Evolutionary conservation across 495 filamentous ascomycete genomes (phyloP).

Genomic region (Jackrogersella minutella): DNA sequence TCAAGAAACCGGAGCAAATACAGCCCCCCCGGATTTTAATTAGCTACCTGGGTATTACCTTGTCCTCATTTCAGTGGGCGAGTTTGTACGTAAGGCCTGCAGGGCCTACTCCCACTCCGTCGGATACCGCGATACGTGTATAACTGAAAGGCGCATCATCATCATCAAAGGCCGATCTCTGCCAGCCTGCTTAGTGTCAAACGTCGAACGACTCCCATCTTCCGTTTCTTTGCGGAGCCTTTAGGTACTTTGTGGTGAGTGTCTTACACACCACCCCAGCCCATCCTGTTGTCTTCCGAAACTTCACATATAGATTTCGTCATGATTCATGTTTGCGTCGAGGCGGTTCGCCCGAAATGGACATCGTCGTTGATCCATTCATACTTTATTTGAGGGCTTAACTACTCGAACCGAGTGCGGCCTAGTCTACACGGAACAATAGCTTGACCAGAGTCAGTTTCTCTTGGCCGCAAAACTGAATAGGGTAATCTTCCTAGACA

Average conservation of each 20-base stretch:
- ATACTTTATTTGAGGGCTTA: neutral
- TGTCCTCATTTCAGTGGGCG: neutral
- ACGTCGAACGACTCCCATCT: constrained; percentile 1
- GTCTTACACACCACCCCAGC: constrained; percentile 28
- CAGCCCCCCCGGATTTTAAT: constrained; percentile 10
- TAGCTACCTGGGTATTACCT: neutral
- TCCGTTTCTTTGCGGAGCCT: constrained; percentile 17
- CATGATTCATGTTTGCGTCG: constrained; percentile 27
- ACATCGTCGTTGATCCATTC: constrained; percentile 27
- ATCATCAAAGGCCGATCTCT: constrained; percentile 8
- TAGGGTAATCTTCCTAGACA: constrained; percentile 20
- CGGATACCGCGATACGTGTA: neutral
- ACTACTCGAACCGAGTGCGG: constrained; percentile 1
- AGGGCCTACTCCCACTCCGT: neutral
- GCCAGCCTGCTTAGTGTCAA: neutral
- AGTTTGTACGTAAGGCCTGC: neutral
- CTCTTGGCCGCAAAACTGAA: neutral
- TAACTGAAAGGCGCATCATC: constrained; percentile 9
- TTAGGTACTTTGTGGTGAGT: constrained; percentile 10
- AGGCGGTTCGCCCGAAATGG: constrained; percentile 10
- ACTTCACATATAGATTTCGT: constrained; percentile 18
- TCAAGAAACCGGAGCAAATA: neutral
- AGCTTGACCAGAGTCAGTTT: neutral
- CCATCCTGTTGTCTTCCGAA: constrained; percentile 16
- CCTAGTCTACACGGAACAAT: constrained; percentile 11